phyloP scores from a whole-genome alignment of 2,329 filamentous ascomycete species.

The Pezicula neosporulosa region DNA sequence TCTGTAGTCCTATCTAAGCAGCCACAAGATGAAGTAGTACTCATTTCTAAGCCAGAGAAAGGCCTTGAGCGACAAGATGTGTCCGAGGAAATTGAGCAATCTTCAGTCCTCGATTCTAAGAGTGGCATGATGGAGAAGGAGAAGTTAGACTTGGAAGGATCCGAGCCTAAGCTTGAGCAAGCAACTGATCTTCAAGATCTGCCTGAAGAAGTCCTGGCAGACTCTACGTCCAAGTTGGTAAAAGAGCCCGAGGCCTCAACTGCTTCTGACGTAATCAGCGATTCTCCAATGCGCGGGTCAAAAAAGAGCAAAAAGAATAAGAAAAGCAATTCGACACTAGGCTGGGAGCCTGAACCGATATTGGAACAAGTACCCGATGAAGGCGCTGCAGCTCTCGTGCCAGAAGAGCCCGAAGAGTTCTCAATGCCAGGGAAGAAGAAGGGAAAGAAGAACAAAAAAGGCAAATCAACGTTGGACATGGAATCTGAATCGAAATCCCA shows the following conservation, averaged over 20 bases:
- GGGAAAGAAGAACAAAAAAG: slow-evolving; percentile 32
- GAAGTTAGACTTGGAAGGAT: background rate
- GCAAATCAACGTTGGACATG: slow-evolving; percentile 16
- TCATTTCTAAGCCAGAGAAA: background rate
- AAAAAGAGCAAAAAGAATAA: slow-evolving; percentile 11
- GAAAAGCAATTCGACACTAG: slow-evolving; percentile 33
- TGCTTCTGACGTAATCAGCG: background rate
- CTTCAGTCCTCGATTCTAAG: background rate
- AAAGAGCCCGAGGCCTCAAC: background rate
- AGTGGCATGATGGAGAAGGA: background rate
- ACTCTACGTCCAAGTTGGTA: background rate
- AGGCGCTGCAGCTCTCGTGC: background rate
- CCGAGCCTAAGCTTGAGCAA: background rate
- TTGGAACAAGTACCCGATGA: background rate
- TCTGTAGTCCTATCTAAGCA: background rate
- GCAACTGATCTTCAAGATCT: background rate
- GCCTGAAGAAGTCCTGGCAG: background rate
- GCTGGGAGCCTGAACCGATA: background rate
- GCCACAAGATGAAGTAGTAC: slow-evolving; percentile 1
- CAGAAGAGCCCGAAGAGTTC: background rate
- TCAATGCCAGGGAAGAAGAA: slow-evolving; percentile 15
- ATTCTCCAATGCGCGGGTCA: background rate
- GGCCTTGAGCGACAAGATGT: background rate
- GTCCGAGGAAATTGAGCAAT: background rate
- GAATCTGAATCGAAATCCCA: slow-evolving; percentile 9